These are phyloP conservation scores for Penicillium ochrochloron DNA, from an alignment of 495 filamentous ascomycete genomes.

Conservation along the genomic window DNA sequence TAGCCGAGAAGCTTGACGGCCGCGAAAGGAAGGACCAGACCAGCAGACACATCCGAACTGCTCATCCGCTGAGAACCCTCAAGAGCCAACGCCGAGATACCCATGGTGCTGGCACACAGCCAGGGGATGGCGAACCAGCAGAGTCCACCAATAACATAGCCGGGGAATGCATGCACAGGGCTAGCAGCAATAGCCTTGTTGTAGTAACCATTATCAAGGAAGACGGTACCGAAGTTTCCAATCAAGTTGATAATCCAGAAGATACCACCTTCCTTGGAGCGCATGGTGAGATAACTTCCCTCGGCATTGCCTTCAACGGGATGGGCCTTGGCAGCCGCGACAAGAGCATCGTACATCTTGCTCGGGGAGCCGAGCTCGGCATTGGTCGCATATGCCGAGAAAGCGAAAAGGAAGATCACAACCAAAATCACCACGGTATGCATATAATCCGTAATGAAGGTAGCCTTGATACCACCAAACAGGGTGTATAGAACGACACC, in stretches of 20 bases:
- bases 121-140: conserved; percentile 97
- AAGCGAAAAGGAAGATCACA: conserved; percentile 89
- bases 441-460: conserved; percentile 77
- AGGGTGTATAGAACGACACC: conserved; percentile 83
- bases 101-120: conserved; percentile 92
- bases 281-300: conserved; percentile 91
- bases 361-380: conserved; percentile 77
- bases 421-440: conserved; percentile 88
- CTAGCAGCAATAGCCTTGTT: conserved; percentile 95
- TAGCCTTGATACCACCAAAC: conserved; percentile 80
- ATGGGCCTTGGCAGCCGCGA: conserved; percentile 68
- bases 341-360: conserved; percentile 80
- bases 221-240: conserved; percentile 67
- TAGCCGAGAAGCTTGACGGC: conserved; percentile 88
- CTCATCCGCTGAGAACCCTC: conserved; percentile 75
- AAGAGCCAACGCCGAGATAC: conserved; percentile 83
- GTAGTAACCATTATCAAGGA: conserved; percentile 84
- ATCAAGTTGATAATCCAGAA: conserved; percentile 98
- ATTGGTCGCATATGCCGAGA: conserved; percentile 82
- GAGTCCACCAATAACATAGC: conserved; percentile 89
- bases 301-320: conserved; percentile 85
- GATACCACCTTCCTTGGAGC: conserved; percentile 81
- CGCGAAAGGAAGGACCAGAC: conserved; percentile 86
- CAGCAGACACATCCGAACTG: conserved; percentile 77
- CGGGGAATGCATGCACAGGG: conserved; percentile 86